Evolutionary conservation across 2,329 filamentous ascomycete species (phyloP).

Genomic region (Aspergillus brasiliensis): DNA sequence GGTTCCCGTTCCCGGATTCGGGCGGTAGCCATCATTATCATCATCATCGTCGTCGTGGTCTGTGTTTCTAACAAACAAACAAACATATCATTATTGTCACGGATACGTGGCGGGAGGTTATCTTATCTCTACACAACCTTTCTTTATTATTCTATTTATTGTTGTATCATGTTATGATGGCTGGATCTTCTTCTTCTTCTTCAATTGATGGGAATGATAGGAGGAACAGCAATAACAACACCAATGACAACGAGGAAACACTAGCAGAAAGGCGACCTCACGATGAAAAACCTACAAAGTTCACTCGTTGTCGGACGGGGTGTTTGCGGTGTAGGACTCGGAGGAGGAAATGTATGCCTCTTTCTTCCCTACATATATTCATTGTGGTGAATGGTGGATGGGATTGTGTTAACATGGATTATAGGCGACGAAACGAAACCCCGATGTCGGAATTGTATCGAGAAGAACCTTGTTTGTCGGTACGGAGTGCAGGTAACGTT

Average conservation of each 20-base stretch:
- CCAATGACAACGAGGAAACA: neutral
- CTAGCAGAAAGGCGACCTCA: neutral
- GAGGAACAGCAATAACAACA: neutral
- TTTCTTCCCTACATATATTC: too few relatives aligned
- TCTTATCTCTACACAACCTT: too few relatives aligned
- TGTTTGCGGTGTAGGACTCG: slow-evolving; percentile 54
- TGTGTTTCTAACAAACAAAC: too few relatives aligned
- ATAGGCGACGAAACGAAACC: slow-evolving; percentile 57
- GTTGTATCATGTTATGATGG: too few relatives aligned
- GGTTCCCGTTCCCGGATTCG: neutral
- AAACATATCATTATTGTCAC: too few relatives aligned
- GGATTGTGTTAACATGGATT: too few relatives aligned
- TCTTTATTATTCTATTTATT: too few relatives aligned
- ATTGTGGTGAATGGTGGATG: neutral
- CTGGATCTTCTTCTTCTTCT: too few relatives aligned
- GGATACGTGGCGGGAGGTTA: too few relatives aligned
- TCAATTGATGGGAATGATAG: too few relatives aligned
- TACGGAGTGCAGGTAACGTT: slow-evolving; percentile 54
- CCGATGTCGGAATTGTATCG: slow-evolving; percentile 51
- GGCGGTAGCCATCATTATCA: neutral
- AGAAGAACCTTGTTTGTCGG: slow-evolving; percentile 51
- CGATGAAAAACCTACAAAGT: slow-evolving; percentile 8
- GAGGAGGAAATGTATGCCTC: slow-evolving; percentile 50
- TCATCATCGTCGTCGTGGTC: neutral
- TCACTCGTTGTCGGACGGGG: slow-evolving; percentile 42